Base-by-base conservation (phyloP, 2,329 filamentous ascomycete genomes). In the Microcera coccophila region DNA sequence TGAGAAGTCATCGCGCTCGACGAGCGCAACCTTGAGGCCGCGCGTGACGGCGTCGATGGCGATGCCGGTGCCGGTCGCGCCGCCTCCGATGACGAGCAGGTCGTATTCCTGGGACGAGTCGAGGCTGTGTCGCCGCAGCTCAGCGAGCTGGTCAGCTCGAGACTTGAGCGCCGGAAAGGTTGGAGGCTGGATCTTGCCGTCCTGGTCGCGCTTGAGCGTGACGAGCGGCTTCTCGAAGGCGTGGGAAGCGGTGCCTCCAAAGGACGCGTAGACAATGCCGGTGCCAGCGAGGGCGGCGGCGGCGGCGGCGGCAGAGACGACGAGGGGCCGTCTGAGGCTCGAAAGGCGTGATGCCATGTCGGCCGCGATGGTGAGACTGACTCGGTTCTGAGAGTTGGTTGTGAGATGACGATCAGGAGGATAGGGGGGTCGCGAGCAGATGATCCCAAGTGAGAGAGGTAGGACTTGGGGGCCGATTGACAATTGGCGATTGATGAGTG, bases 1-100 rank as follows among this genome's bases (percentile, higher is more conserved):
- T 55, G 83, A 84, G 63, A 91, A 93, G 66, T 93, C 87, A 63
- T 91, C 87, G 48, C 86, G 76, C 69, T 93, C 87, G 14, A 93
- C 85, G 38, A 90, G 69, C 11, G 87, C 87, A 45, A 93, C 87
- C 67, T 83, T 87, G 57, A 91, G 70, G 2, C 87, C 87, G 54
- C 87, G 78, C 2, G 87, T 90, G 17, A 82, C 84, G 26, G 87
- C 87, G 65, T 93, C 87, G 35, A 93, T 76, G 11, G 87, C 87
- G 56, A 93, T 88, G 18, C 87, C 87, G 5, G 86, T 77, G 12
- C 87, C 87, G 2, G 87, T 91, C 12, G 87, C 87, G 51, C 87
- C 87, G 50, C 81, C 86, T 44, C 87, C 87, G 56, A 91, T 87
- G 56, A 93, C 73, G 50, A 91, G 71, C 31, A 93, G 71, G 61